phyloP scores from a whole-genome alignment of 345 rosid genomes.

The Eucalyptus pauciflora region DNA sequence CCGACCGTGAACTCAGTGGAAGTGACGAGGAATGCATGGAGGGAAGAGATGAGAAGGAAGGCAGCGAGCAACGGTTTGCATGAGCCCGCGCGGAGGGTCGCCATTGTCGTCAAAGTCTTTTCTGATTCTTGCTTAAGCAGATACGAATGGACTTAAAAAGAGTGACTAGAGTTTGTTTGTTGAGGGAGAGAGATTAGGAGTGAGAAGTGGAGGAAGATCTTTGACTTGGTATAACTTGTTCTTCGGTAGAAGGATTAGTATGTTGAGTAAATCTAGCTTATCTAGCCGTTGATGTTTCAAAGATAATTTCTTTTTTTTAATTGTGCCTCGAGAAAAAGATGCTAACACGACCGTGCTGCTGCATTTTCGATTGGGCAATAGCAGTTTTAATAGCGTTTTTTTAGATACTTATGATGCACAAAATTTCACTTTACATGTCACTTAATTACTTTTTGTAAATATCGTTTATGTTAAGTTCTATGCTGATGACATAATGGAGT shows the following conservation, averaged over 20 bases:
- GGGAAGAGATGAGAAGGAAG: slow-evolving; percentile 1
- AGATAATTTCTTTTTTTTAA: not conserved
- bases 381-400: not conserved
- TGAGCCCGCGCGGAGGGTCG: not conserved
- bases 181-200: not conserved
- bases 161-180: not conserved
- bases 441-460: not conserved
- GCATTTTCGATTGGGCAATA: not conserved
- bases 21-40: not conserved
- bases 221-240: not conserved
- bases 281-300: not conserved
- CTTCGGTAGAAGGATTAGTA: not conserved
- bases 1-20: slow-evolving; percentile 48
- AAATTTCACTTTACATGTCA: not conserved
- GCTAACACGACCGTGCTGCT: not conserved
- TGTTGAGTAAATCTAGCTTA: not conserved
- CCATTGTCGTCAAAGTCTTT: not conserved
- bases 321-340: not conserved
- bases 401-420: not conserved
- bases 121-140: not conserved
- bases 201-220: not conserved
- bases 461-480: not conserved
- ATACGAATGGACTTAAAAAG: not conserved
- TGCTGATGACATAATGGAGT: not conserved
- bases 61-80: not conserved